These are phyloP conservation scores for Arthrinium phaeospermum DNA, from an alignment of 2,329 filamentous ascomycete species.

Conservation along the genomic window DNA sequence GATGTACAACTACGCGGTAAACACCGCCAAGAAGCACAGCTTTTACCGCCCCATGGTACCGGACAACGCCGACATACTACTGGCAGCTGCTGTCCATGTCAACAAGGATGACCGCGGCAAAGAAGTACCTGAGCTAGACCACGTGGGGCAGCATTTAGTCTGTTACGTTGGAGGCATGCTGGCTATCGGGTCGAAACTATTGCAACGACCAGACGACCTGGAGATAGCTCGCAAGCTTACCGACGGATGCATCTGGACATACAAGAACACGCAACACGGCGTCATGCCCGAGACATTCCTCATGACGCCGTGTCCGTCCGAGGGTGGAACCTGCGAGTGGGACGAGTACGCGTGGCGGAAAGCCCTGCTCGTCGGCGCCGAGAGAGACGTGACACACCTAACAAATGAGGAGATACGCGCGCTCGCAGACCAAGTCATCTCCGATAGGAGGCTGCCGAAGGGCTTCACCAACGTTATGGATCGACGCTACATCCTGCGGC, in stretches of 20 bases:
- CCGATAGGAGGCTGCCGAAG: slow-evolving; percentile 46
- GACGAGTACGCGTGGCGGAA: slow-evolving; percentile 36
- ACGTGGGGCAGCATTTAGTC: slow-evolving; percentile 49
- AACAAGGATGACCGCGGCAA: slow-evolving; percentile 38
- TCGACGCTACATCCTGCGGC: slow-evolving; percentile 68
- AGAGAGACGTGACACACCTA: slow-evolving; percentile 19
- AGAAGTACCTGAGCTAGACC: slow-evolving; percentile 27
- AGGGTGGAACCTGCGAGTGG: slow-evolving; percentile 32
- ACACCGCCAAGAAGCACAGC: slow-evolving; percentile 63
- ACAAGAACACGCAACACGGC: slow-evolving; percentile 51
- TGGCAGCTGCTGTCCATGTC: slow-evolving; percentile 52
- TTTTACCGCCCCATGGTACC: slow-evolving; percentile 70
- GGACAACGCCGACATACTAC: slow-evolving; percentile 60
- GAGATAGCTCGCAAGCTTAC: slow-evolving; percentile 51
- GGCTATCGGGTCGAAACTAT: slow-evolving; percentile 53
- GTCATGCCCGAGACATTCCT: slow-evolving; percentile 59
- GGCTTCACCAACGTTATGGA: slow-evolving; percentile 63
- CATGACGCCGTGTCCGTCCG: slow-evolving; percentile 38
- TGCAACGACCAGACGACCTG: slow-evolving; percentile 48
- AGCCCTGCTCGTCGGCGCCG: slow-evolving; percentile 29
- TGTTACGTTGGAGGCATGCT: slow-evolving; percentile 60
- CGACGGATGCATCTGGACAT: slow-evolving; percentile 58
- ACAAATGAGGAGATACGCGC: not conserved
- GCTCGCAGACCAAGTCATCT: slow-evolving; percentile 29
- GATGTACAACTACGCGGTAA: slow-evolving; percentile 68